phyloP scores from a whole-genome alignment of 2,329 filamentous ascomycete species.

The Monosporascus sp. region DNA sequence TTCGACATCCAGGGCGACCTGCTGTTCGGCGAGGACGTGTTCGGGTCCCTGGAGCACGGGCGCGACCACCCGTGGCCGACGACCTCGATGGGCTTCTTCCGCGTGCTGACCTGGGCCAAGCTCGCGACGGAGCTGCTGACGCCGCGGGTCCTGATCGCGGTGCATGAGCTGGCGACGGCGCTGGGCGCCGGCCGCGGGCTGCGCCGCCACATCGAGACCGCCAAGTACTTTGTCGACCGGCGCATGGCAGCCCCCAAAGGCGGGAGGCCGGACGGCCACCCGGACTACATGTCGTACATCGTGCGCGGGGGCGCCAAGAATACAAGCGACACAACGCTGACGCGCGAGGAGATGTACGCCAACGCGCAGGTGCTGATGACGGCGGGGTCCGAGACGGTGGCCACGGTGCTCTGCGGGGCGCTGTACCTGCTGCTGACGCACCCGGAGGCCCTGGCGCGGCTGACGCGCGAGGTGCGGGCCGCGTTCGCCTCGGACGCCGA shows the following conservation, averaged over 20 bases:
- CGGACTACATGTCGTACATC: constrained; percentile 14
- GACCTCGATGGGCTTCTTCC: constrained; percentile 8
- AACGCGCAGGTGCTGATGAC: constrained; percentile 13
- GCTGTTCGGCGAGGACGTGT: constrained; percentile 12
- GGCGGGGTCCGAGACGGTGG: constrained; percentile 13
- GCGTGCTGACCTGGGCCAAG: constrained; percentile 8
- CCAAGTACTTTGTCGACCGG: constrained; percentile 9
- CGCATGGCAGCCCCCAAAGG: constrained; percentile 9
- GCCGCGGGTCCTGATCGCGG: neutral
- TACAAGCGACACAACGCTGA: constrained; percentile 6
- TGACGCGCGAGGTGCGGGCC: constrained; percentile 7
- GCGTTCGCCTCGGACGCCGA: constrained; percentile 7
- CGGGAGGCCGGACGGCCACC: constrained; percentile 10
- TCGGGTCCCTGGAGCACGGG: constrained; percentile 8
- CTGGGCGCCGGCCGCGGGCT: neutral
- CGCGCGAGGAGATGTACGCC: constrained; percentile 13
- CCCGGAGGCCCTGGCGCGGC: constrained; percentile 4
- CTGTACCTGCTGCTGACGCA: constrained; percentile 10
- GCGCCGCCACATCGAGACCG: constrained; percentile 5
- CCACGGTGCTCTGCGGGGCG: constrained; percentile 8
- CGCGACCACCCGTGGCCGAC: constrained; percentile 11
- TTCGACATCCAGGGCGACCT: constrained; percentile 15
- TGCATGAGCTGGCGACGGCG: neutral
- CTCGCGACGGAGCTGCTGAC: constrained; percentile 5
- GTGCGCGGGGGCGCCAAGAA: constrained; percentile 4